phyloP scores from a whole-genome alignment of 2,329 filamentous ascomycete species.

The Penicillium sp. region DNA sequence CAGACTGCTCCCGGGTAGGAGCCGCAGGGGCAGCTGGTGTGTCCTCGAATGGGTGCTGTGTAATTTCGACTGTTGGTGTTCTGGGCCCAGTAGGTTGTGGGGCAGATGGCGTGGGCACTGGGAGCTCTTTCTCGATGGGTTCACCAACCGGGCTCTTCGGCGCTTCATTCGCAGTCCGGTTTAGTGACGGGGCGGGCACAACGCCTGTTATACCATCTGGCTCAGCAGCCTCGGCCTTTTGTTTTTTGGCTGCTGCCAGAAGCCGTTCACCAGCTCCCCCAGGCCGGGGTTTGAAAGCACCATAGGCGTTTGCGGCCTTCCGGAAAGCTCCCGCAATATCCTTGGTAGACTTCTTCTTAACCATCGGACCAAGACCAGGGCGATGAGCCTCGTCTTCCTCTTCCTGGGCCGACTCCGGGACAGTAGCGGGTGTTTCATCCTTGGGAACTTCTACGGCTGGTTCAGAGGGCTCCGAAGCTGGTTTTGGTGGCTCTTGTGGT shows the following conservation, averaged over 20 bases:
- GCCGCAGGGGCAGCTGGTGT: constrained; percentile 21
- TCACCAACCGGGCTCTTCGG: constrained; percentile 30
- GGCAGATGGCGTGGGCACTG: constrained; percentile 27
- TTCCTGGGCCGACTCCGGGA: constrained; percentile 38
- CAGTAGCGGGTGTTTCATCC: constrained; percentile 11
- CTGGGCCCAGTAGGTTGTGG: too few species aligned
- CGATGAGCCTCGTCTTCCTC: constrained; percentile 56
- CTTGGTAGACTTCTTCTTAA: constrained; percentile 72
- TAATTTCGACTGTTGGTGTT: constrained; percentile 41
- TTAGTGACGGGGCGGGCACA: constrained; percentile 67
- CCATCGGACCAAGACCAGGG: constrained; percentile 87
- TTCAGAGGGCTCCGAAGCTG: constrained; percentile 5
- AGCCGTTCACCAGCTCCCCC: constrained; percentile 83
- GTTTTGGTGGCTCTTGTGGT: constrained; percentile 7
- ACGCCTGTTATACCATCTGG: constrained; percentile 89
- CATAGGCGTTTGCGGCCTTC: constrained; percentile 70
- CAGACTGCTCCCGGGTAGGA: constrained; percentile 18
- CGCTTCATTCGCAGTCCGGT: constrained; percentile 42
- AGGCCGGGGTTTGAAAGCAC: constrained; percentile 79
- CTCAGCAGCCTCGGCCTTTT: constrained; percentile 60
- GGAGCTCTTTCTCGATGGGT: constrained; percentile 30
- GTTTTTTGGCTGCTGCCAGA: constrained; percentile 54
- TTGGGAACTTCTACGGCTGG: constrained; percentile 5
- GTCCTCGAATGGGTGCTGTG: constrained; percentile 34
- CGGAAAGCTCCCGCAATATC: constrained; percentile 72